Conservation (phyloP, 768 basidiomycete species). For the Calvatia gigantea region DNA sequence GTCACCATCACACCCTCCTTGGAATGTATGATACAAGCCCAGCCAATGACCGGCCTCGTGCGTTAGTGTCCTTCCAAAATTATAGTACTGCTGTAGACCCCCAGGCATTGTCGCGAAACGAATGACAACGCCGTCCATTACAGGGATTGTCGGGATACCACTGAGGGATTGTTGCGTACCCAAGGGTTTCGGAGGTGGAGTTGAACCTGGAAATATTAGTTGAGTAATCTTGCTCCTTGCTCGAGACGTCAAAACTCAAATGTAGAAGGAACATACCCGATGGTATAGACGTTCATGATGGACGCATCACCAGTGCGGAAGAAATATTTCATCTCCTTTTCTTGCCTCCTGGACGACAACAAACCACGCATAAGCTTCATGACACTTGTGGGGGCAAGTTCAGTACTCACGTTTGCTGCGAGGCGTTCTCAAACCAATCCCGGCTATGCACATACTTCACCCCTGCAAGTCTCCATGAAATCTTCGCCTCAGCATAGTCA, state of each 20-base stretch:
- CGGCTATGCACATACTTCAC: slow-evolving; percentile 36
- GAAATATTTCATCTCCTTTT: slow-evolving; percentile 30
- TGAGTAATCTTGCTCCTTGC: slow-evolving; percentile 10
- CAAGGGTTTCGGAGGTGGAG: slow-evolving; percentile 29
- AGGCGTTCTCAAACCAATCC: slow-evolving; percentile 40
- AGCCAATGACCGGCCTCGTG: slow-evolving; percentile 52
- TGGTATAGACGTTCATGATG: slow-evolving; percentile 36
- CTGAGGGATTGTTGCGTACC: slow-evolving; percentile 47
- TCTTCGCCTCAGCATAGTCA: slow-evolving; percentile 31
- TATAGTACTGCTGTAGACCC: slow-evolving; percentile 36
- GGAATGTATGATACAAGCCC: slow-evolving; percentile 46
- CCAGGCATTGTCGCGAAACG: slow-evolving; percentile 34
- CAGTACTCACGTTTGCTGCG: slow-evolving; percentile 22
- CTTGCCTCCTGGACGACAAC: slow-evolving; percentile 21
- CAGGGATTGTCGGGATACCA: slow-evolving; percentile 32
- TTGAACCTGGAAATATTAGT: slow-evolving; percentile 17
- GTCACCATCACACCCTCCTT: slow-evolving; percentile 27
- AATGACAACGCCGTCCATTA: slow-evolving; percentile 43
- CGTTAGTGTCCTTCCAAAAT: slow-evolving; percentile 41
- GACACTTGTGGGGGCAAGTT: not conserved
- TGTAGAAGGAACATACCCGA: slow-evolving; percentile 20
- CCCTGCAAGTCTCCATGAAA: slow-evolving; percentile 31
- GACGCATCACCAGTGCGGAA: slow-evolving; percentile 36
- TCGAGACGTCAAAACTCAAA: not conserved
- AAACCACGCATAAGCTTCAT: not conserved